Evolutionary conservation across 1,139 yeast species (phyloP).

Genomic region (Suhomyces taliae): DNA sequence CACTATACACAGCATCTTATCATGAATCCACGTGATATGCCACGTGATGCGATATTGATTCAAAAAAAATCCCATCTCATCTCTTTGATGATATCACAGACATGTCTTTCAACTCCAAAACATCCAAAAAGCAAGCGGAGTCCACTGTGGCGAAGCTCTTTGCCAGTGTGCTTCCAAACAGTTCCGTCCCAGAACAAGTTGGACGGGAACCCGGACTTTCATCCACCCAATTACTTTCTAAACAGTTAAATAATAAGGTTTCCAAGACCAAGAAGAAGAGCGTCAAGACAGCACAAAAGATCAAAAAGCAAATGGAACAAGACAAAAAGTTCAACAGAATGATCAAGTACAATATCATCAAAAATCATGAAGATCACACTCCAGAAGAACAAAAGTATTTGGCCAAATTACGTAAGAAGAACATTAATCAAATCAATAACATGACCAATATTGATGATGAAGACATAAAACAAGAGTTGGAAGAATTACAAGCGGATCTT

Average conservation of each 20-base stretch:
- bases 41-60: neutral
- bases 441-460: conserved; percentile 47
- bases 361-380: conserved; percentile 38
- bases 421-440: conserved; percentile 46
- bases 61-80: neutral
- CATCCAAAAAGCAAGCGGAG: conserved; percentile 36
- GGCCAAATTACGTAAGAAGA: conserved; percentile 48
- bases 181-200: conserved; percentile 20
- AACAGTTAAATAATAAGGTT: conserved; percentile 11
- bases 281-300: conserved; percentile 31
- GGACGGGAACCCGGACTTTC: conserved; percentile 12
- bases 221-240: conserved; percentile 22
- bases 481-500: conserved; percentile 42
- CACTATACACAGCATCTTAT: neutral
- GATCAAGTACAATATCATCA: conserved; percentile 53
- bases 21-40: neutral
- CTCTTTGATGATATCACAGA: neutral
- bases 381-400: conserved; percentile 50
- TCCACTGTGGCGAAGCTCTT: conserved; percentile 44
- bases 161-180: conserved; percentile 42
- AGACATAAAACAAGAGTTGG: conserved; percentile 44
- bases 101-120: conserved; percentile 32
- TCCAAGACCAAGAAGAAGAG: conserved; percentile 37
- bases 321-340: conserved; percentile 45
- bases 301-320: conserved; percentile 34